Conservation (phyloP, 345 rosid genomes). For the Eucalyptus leucophloia region DNA sequence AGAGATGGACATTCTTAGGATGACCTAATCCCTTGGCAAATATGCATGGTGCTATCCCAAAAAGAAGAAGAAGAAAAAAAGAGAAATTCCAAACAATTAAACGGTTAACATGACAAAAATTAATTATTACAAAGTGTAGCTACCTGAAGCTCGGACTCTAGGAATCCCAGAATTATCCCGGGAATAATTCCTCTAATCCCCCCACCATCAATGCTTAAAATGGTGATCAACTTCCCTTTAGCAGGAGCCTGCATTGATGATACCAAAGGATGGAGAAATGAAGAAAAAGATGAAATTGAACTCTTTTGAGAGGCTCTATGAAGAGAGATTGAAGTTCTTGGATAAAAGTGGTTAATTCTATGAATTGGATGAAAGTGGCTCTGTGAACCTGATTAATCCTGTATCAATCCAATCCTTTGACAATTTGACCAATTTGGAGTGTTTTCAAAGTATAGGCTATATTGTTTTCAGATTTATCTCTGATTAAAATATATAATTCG, state of each 20-base stretch:
- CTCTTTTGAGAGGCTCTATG: neutral
- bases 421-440: neutral
- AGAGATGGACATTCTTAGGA: neutral
- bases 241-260: slow-evolving; percentile 14
- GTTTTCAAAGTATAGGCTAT: neutral
- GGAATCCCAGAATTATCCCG: slow-evolving; percentile 39
- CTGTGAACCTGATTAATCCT: neutral
- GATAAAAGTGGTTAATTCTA: neutral
- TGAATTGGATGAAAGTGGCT: neutral
- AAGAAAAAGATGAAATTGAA: neutral
- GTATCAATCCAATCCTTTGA: neutral
- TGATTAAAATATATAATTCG: neutral
- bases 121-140: neutral
- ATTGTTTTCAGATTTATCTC: neutral
- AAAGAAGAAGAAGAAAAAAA: accelerated
- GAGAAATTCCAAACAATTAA: neutral
- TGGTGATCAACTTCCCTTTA: slow-evolving; percentile 32
- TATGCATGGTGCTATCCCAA: neutral
- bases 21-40: neutral
- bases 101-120: neutral
- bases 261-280: neutral
- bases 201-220: slow-evolving; percentile 76
- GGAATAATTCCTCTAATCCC: slow-evolving; percentile 76
- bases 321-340: neutral
- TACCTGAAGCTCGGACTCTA: slow-evolving; percentile 70